Base-by-base conservation (phyloP, 768 basidiomycete genomes). In the Naematelia encephala region DNA sequence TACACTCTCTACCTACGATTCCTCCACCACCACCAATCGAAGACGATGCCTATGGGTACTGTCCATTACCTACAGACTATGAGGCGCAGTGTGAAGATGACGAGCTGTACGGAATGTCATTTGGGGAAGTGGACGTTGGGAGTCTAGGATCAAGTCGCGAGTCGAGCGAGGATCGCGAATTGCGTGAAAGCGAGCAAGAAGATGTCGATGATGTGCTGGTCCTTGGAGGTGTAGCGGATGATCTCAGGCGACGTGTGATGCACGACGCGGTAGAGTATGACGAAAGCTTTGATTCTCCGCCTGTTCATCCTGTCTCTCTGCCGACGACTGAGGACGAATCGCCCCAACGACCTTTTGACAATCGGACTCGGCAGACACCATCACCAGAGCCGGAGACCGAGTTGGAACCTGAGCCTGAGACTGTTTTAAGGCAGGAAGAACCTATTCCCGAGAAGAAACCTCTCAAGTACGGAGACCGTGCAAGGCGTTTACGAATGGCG, bases 1-100 rank as follows among this genome's bases (percentile, higher is more conserved):
- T 51, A 13, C 26, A 39, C 23, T 29, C 56, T 11, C 42, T 45
- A 29, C 13, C 29, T 16, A 54, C 57, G 1, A 52, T 52, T 16
- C 56, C 54, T 5, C 59, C 61, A 11, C 60, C 67, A 16, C 29
- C 22, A 8, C 30, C 44, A 2, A 14, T 67, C 5, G 64, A 67
- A 2, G 68, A 72, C 54, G 64, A 69, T 22, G 68, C 57, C 26
- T 72, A 60, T 44, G 71, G 68, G 5, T 72, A 69, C 49, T 62
- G 57, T 22, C 68, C 68, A 21, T 52, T 73, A 19, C 72, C 72
- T 4, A 63, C 62, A 3, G 69, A 73, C 48, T 73, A 73, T 56
- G 71, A 73, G 44, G 66, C 44, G 23, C 62, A 67, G 52, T 62
- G 59, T 44, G 66, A 67, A 4, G 71, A 72, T 19, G 71, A 72